Base-by-base conservation (phyloP, 768 basidiomycete species). In the Daedaleopsis nitida region DNA sequence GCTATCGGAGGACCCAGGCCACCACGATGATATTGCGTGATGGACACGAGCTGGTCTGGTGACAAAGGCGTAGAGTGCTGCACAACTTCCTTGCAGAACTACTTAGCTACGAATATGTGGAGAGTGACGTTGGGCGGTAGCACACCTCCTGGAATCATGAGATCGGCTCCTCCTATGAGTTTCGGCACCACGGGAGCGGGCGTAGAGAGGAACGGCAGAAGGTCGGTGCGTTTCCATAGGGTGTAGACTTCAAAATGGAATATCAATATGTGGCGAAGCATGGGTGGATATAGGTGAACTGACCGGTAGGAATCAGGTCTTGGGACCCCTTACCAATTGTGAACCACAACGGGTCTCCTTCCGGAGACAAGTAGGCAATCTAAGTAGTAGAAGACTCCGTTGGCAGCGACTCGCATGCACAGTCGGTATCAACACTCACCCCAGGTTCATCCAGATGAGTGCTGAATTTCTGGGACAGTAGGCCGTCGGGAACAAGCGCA, bases 131-230 rank as follows among this genome's bases (percentile, higher is more conserved):
- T n/a, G n/a, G 34, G 3, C 48, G n/a, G 47, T 39, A 32, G 77
- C 86, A 69, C 69, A 89, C 90, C 89, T 73, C 92, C 92, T 5
- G 92, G 91, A 37, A 90, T 86, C 91, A 95, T 94, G 9, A 94
- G 81, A 75, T 95, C 92, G 0, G 92, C 91, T n/a, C 93, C 92
- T 11, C 84, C 84, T 3, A 85, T 76, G 13, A 95, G 80, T 24
- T 87, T 78, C 1, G 87, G 87, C 39, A 93, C 83, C 32, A 92
- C 92, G 12, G 83, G 74, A 1, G 83, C 71, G 2, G 91, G 89
- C 0, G 92, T 92, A 2, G 86, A 83, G n/a, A 94, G 65, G 60
- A 81, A 81, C 0, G 91, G 89, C 10, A 94, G 77, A 1, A 95
- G 74, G 42, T 83, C 79, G 11, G 83, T 81, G 44, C 82, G 82